A percentile compares a stretch with the other conserved stretches of the same genome.
These are phyloP conservation scores for Plasmopara viticola DNA, from an alignment of 352 stramenopile genomes.

Conservation along the genomic window DNA sequence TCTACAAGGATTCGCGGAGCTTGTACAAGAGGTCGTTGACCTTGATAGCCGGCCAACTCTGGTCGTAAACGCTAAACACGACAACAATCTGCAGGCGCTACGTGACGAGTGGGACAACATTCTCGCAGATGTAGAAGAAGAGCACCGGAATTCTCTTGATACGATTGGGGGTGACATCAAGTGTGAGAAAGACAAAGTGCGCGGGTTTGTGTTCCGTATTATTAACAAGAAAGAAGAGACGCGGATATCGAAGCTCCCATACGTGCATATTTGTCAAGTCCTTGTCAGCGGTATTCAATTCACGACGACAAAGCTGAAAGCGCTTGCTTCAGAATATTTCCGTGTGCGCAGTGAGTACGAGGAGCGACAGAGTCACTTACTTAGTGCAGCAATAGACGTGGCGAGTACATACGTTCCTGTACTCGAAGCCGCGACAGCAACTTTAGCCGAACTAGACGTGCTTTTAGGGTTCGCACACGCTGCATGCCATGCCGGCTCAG, in stretches of 20 bases:
- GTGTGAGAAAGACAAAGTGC: slow-evolving; percentile 90
- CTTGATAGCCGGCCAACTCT: slow-evolving; percentile 72
- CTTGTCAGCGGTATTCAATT: slow-evolving; percentile 98
- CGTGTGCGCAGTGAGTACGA: slow-evolving; percentile 89
- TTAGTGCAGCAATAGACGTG: slow-evolving; percentile 91
- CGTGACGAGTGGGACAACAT: slow-evolving; percentile 71
- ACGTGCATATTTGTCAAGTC: slow-evolving; percentile 91
- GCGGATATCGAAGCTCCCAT: slow-evolving; percentile 77
- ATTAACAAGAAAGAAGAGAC: slow-evolving; percentile 92
- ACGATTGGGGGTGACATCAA: slow-evolving; percentile 81
- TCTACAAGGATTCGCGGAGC: slow-evolving; percentile 54
- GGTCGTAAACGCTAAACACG: slow-evolving; percentile 80
- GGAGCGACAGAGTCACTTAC: slow-evolving; percentile 84
- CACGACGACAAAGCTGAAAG: slow-evolving; percentile 89
- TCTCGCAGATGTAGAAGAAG: slow-evolving; percentile 75
- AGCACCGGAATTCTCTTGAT: slow-evolving; percentile 52
- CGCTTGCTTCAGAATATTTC: slow-evolving; percentile 80
- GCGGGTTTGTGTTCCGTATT: slow-evolving; percentile 91
- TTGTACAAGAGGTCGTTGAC: slow-evolving; percentile 82
- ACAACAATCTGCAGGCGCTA: slow-evolving; percentile 68
- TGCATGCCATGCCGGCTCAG: slow-evolving; percentile 87
- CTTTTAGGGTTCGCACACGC: slow-evolving; percentile 92
- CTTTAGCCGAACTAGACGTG: slow-evolving; percentile 93
- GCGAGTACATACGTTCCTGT: slow-evolving; percentile 95
- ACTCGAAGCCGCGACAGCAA: slow-evolving; percentile 84